These are phyloP conservation scores for Triangularia setosa DNA, from an alignment of 2,329 filamentous ascomycete genomes.

Conservation along the genomic window DNA sequence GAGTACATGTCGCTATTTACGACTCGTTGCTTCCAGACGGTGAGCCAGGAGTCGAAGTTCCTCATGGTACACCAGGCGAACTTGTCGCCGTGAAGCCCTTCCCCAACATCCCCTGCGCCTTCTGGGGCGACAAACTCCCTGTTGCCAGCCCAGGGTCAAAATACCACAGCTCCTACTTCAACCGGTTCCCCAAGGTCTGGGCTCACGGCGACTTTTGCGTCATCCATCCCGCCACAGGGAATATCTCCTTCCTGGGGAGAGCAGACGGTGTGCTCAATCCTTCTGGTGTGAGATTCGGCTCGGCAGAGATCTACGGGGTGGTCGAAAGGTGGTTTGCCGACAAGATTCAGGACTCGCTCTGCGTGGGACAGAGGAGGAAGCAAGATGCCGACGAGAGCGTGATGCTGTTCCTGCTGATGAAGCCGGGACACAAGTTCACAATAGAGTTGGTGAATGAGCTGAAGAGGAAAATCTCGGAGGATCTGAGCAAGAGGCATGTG, in stretches of 20 bases:
- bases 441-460: conserved; percentile 52
- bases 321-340: conserved; percentile 62
- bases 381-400: conserved; percentile 51
- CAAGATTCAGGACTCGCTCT: conserved; percentile 67
- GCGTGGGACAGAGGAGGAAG: conserved; percentile 70
- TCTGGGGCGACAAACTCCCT: conserved; percentile 52
- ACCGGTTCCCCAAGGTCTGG: conserved; percentile 66
- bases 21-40: conserved; percentile 56
- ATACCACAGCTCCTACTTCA: conserved; percentile 60
- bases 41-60: conserved; percentile 40
- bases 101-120: conserved; percentile 68
- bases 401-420: conserved; percentile 54
- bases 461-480: conserved; percentile 60
- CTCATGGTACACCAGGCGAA: conserved; percentile 65
- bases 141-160: conserved; percentile 47
- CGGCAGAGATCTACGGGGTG: conserved; percentile 74
- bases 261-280: conserved; percentile 80
- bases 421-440: conserved; percentile 53
- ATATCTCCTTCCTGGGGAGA: conserved; percentile 63
- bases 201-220: conserved; percentile 78
- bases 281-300: conserved; percentile 73
- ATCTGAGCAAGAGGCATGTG: conserved; percentile 69
- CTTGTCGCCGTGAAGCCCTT: conserved; percentile 68
- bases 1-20: conserved; percentile 53
- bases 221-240: conserved; percentile 63